Percentiles rank a stretch among this genome's conserved stretches.
Evolutionary conservation across 768 basidiomycete genomes (phyloP).

Genomic region (Boletus insuetus): DNA sequence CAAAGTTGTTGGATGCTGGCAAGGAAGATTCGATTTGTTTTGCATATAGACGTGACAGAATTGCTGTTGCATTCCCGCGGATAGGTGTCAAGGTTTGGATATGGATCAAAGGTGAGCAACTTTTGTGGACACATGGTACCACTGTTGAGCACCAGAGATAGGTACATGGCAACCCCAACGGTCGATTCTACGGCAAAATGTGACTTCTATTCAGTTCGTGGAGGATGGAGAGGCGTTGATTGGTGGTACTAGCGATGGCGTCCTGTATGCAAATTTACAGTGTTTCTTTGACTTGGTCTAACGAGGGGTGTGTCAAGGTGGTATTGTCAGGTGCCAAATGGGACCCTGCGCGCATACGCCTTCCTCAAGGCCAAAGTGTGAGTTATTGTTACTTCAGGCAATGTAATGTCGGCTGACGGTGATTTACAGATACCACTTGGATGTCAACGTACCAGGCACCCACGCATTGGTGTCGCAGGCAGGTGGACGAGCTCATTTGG

Average conservation of each 20-base stretch:
- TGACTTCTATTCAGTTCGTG: conserved; percentile 61
- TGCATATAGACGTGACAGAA: conserved; percentile 53
- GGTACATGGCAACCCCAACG: conserved; percentile 65
- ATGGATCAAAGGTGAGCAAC: conserved; percentile 48
- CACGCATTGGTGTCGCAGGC: conserved; percentile 54
- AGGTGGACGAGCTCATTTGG: conserved; percentile 49
- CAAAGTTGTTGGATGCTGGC: conserved; percentile 51
- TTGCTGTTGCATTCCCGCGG: conserved; percentile 61
- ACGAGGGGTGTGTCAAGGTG: conserved; percentile 41
- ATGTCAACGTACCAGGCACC: conserved; percentile 46
- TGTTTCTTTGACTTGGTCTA: neutral
- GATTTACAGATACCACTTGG: conserved; percentile 47
- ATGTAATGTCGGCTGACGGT: conserved; percentile 8
- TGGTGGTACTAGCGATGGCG: conserved; percentile 69
- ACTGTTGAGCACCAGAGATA: conserved; percentile 22
- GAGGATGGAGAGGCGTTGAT: conserved; percentile 61
- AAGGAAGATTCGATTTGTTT: conserved; percentile 48
- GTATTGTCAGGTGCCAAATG: conserved; percentile 68
- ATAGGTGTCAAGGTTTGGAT: conserved; percentile 65
- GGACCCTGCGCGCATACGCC: conserved; percentile 56
- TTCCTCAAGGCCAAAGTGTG: conserved; percentile 62
- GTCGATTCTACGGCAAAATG: conserved; percentile 61
- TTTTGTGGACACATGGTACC: neutral
- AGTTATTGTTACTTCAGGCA: conserved; percentile 17
- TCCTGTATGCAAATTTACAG: conserved; percentile 44